These are phyloP conservation scores for Paramecium octaurelia DNA, from an alignment of 73 alveolate species.

Conservation along the genomic window DNA sequence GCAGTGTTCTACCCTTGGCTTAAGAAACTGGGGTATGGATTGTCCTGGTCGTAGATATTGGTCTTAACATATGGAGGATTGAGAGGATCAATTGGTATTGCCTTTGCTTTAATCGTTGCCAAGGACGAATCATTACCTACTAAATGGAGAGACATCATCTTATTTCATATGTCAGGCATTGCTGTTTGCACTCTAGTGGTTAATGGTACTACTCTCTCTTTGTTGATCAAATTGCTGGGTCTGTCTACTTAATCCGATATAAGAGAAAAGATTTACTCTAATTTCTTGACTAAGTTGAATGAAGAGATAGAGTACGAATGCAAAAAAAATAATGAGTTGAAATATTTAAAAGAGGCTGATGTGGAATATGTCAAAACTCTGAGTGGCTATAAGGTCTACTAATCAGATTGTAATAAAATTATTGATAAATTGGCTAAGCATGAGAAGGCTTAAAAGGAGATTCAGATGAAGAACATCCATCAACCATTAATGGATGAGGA, in stretches of 20 bases:
- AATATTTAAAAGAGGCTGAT: not conserved
- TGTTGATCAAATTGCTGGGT: slow-evolving; percentile 39
- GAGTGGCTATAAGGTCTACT: slow-evolving; percentile 45
- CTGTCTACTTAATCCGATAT: slow-evolving; percentile 43
- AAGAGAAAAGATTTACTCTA: slow-evolving; percentile 50
- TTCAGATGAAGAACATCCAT: not conserved
- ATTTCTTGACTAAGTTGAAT: slow-evolving; percentile 43
- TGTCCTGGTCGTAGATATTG: slow-evolving; percentile 47
- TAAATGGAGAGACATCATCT: slow-evolving; percentile 57
- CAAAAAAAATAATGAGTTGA: slow-evolving; percentile 21
- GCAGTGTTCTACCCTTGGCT: slow-evolving; percentile 61
- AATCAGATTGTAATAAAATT: slow-evolving; percentile 32
- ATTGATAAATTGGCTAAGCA: slow-evolving; percentile 37
- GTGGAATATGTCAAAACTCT: slow-evolving; percentile 58
- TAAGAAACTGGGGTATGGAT: slow-evolving; percentile 69
- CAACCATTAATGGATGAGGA: slow-evolving; percentile 17
- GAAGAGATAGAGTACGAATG: slow-evolving; percentile 42
- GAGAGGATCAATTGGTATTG: slow-evolving; percentile 74
- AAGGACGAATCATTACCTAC: slow-evolving; percentile 58
- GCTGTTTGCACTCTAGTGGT: slow-evolving; percentile 67
- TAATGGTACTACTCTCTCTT: slow-evolving; percentile 65
- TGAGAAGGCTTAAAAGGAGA: slow-evolving; percentile 10
- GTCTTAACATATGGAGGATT: slow-evolving; percentile 72
- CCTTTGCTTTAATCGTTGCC: slow-evolving; percentile 71
- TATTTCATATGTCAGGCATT: slow-evolving; percentile 75